These are phyloP conservation scores for Myrica gale DNA, from an alignment of 306 rosid species.

Conservation along the genomic window DNA sequence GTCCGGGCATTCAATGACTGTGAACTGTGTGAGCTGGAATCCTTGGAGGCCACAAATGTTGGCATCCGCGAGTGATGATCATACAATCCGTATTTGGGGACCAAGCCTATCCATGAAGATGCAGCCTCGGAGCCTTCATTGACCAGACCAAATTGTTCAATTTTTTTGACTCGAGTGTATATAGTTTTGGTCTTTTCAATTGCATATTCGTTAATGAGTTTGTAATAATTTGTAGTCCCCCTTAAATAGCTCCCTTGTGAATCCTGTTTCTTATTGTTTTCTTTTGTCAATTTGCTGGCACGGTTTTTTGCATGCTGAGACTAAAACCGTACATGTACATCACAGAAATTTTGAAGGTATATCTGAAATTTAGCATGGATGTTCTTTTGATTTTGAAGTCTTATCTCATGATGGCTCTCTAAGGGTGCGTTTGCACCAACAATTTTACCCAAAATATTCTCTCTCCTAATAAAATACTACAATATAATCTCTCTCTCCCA, in stretches of 20 bases:
- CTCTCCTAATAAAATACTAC: too few species aligned
- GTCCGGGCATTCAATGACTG: slow-evolving; percentile 69
- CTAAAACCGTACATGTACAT: slow-evolving; percentile 8
- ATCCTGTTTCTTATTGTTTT: slow-evolving; percentile 4
- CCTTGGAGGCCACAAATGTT: slow-evolving; percentile 76
- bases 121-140: slow-evolving; percentile 38
- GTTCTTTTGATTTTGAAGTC: not conserved
- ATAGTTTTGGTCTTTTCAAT: slow-evolving; percentile 24
- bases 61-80: slow-evolving; percentile 89
- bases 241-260: slow-evolving; percentile 23
- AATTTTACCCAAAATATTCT: too few species aligned
- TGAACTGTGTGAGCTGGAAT: slow-evolving; percentile 97
- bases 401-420: too few species aligned
- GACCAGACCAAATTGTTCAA: slow-evolving; percentile 16
- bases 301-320: slow-evolving; percentile 14
- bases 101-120: slow-evolving; percentile 35
- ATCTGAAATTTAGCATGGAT: not conserved
- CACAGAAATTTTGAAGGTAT: not conserved
- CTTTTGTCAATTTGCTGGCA: slow-evolving; percentile 10
- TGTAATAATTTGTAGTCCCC: slow-evolving; percentile 34
- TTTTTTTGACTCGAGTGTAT: slow-evolving; percentile 32
- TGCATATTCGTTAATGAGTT: slow-evolving; percentile 35
- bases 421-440: too few species aligned
- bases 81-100: slow-evolving; percentile 86
- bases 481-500: too few species aligned